Conservation (phyloP, 2,329 filamentous ascomycete genomes). For the Coniochaeta sp. region DNA sequence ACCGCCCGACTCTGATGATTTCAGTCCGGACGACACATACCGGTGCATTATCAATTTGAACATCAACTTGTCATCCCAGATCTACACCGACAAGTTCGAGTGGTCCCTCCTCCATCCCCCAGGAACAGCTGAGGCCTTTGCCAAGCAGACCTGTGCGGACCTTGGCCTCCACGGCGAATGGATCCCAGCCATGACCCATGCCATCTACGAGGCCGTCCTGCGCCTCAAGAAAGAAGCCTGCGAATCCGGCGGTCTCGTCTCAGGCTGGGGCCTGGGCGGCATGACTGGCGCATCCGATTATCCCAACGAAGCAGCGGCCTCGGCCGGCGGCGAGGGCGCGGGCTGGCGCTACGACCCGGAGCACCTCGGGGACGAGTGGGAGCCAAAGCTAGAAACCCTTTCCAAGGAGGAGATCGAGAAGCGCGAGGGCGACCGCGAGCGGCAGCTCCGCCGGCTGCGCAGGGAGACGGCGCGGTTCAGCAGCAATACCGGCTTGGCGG, state of each 20-base stretch:
- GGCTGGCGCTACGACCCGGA: constrained; percentile 97
- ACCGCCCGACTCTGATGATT: constrained; percentile 58
- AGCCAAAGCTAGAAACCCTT: constrained; percentile 71
- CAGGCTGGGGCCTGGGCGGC: constrained; percentile 49
- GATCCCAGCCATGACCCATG: constrained; percentile 89
- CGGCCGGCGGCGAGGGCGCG: constrained; percentile 35
- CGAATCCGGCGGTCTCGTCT: constrained; percentile 81
- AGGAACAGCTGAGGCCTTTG: constrained; percentile 86
- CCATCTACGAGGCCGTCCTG: constrained; percentile 91
- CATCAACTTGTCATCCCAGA: constrained; percentile 81
- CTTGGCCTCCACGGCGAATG: constrained; percentile 86
- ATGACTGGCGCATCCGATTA: constrained; percentile 56
- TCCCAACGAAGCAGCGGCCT: constrained; percentile 74
- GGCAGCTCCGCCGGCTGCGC: constrained; percentile 77
- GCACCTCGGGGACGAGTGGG: constrained; percentile 76
- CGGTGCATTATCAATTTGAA: constrained; percentile 86
- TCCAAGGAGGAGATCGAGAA: constrained; percentile 98
- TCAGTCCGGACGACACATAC: constrained; percentile 90
- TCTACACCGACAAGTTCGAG: constrained; percentile 96
- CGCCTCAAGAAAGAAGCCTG: constrained; percentile 94
- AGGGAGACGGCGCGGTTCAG: constrained; percentile 91
- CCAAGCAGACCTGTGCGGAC: constrained; percentile 86
- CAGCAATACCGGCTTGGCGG: constrained; percentile 69
- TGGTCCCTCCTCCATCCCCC: constrained; percentile 92
- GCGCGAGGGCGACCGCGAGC: constrained; percentile 86